phyloP scores from a whole-genome alignment of 352 stramenopile genomes.

The Pythium aphanidermatum region DNA sequence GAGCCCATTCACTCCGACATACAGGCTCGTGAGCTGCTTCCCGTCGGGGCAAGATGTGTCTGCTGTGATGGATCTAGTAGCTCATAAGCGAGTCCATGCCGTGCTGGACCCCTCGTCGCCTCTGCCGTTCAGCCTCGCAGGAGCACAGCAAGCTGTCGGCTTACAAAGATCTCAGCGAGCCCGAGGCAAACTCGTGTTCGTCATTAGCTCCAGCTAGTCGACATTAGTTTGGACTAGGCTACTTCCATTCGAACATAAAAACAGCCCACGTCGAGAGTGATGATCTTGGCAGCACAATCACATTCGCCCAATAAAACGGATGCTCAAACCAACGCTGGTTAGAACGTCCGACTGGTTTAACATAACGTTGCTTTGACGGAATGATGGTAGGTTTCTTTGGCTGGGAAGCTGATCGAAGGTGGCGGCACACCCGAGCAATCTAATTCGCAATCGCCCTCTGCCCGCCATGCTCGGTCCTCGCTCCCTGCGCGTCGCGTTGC shows the following conservation, averaged over 20 bases:
- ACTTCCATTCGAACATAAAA: too few species aligned
- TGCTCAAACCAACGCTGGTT: conserved; percentile 13
- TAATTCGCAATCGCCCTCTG: too few species aligned
- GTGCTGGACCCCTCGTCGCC: conserved; percentile 62
- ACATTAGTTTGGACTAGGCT: conserved; percentile 13
- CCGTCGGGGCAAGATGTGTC: conserved; percentile 30
- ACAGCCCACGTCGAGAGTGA: too few species aligned
- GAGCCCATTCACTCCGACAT: conserved; percentile 30
- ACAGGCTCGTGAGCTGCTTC: conserved; percentile 29
- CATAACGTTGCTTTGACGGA: conserved; percentile 13
- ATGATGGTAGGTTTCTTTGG: conserved; percentile 9
- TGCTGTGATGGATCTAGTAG: conserved; percentile 37
- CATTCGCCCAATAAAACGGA: neutral
- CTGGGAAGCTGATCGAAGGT: conserved; percentile 16
- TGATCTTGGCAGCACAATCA: too few species aligned
- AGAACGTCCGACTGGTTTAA: conserved; percentile 21
- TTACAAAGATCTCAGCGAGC: conserved; percentile 56
- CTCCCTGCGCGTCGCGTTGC: conserved; percentile 6
- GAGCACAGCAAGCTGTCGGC: conserved; percentile 44
- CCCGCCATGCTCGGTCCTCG: conserved; percentile 9
- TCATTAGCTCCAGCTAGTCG: neutral
- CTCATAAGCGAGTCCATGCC: conserved; percentile 34
- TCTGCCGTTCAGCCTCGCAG: conserved; percentile 56
- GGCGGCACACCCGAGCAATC: neutral
- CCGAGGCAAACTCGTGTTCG: conserved; percentile 77